Conservation (phyloP, 1,139 yeast genomes). For the Meyerozyma carpophila region DNA sequence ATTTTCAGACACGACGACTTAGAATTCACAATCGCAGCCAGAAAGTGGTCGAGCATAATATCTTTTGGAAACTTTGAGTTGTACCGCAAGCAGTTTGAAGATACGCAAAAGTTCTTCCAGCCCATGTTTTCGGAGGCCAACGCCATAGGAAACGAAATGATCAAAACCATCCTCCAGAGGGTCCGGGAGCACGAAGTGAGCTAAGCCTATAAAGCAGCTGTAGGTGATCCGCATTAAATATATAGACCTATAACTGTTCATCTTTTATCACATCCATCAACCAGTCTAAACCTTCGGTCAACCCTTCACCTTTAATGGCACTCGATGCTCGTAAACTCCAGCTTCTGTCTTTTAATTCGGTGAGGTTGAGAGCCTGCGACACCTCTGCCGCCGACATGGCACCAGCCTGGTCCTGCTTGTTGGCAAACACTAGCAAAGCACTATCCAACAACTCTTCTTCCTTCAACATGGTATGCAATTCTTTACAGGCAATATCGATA, state of each 20-base stretch:
- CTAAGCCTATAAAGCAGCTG: neutral
- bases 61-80: slow-evolving; percentile 69
- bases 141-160: slow-evolving; percentile 92
- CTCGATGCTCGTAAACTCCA: slow-evolving; percentile 98
- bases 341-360: slow-evolving; percentile 88
- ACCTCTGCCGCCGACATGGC: slow-evolving; percentile 95
- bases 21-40: slow-evolving; percentile 77
- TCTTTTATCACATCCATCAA: slow-evolving; percentile 92
- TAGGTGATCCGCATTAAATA: neutral
- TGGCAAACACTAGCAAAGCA: slow-evolving; percentile 91
- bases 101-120: slow-evolving; percentile 72
- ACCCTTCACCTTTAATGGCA: slow-evolving; percentile 94
- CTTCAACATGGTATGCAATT: slow-evolving; percentile 82
- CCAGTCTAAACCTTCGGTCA: slow-evolving; percentile 97
- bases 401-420: slow-evolving; percentile 95
- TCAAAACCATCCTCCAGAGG: slow-evolving; percentile 65
- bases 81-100: slow-evolving; percentile 68
- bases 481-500: slow-evolving; percentile 80
- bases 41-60: slow-evolving; percentile 82
- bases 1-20: slow-evolving; percentile 80
- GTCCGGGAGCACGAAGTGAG: slow-evolving; percentile 35
- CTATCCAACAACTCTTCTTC: slow-evolving; percentile 91
- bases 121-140: slow-evolving; percentile 90
- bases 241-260: slow-evolving; percentile 48
- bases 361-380: slow-evolving; percentile 76